Evolutionary conservation across 108 stramenopile species (phyloP).

Genomic region (Pseudonitzschia multistriata): DNA sequence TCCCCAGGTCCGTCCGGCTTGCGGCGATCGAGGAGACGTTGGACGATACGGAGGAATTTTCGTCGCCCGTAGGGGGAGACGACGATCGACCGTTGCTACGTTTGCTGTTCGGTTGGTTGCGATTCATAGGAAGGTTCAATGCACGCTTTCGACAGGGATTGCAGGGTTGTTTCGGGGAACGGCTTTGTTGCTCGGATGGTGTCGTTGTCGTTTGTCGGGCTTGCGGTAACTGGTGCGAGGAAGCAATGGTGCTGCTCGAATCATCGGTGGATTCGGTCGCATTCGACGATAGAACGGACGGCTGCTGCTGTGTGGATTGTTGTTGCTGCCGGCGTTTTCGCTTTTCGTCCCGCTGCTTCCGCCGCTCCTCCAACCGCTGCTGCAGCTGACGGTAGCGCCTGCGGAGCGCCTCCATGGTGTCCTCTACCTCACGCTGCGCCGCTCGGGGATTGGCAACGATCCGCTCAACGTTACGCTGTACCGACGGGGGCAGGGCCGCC

Average conservation of each 20-base stretch:
- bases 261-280: background rate
- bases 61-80: slow-evolving; percentile 14
- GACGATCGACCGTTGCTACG: background rate
- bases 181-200: background rate
- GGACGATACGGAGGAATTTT: slow-evolving; percentile 24
- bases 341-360: background rate
- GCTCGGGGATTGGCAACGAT: slow-evolving; percentile 58
- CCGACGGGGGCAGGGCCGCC: slow-evolving; percentile 21
- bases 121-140: slow-evolving; percentile 2
- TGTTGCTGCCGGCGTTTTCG: background rate
- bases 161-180: too few species aligned
- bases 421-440: slow-evolving; percentile 59
- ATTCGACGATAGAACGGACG: background rate
- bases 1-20: slow-evolving; percentile 18
- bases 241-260: background rate
- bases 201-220: background rate
- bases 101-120: background rate
- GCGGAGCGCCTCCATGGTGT: slow-evolving; percentile 53
- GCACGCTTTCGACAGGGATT: background rate
- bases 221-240: background rate
- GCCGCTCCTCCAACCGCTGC: slow-evolving; percentile 32
- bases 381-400: slow-evolving; percentile 63
- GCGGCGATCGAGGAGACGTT: slow-evolving; percentile 19
- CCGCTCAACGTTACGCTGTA: slow-evolving; percentile 42
- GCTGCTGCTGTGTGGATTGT: slow-evolving; percentile 5